Percentiles rank a stretch among this genome's conserved stretches.
Evolutionary conservation across 1,284 basidiomycete genomes (phyloP).

Genomic region (Austroboletus olivaceoglutinosus): DNA sequence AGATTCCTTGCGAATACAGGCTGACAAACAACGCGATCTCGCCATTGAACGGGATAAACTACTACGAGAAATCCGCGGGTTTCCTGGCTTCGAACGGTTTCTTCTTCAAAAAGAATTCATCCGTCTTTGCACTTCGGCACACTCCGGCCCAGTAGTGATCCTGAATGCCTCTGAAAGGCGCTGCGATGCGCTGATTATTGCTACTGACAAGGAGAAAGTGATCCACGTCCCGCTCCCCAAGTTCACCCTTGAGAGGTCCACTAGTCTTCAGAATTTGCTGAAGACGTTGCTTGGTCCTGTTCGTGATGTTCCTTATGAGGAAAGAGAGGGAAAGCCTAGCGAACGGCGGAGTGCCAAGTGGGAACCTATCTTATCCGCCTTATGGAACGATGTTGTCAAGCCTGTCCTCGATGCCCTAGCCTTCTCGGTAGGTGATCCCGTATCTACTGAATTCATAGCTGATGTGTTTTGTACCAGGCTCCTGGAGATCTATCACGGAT

Average conservation of each 20-base stretch:
- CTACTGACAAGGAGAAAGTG: not conserved
- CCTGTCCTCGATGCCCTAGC: not conserved
- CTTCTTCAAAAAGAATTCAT: not conserved
- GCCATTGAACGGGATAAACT: not conserved
- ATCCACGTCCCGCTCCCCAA: not conserved
- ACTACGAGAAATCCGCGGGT: not conserved
- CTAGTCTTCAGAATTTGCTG: not conserved
- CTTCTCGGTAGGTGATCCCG: not conserved
- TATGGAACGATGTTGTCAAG: not conserved
- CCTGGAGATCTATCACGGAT: not conserved
- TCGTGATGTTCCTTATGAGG: not conserved
- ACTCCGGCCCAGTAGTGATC: not conserved
- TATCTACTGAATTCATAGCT: not conserved
- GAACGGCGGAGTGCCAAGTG: not conserved
- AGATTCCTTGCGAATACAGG: not conserved
- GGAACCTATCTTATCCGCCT: not conserved
- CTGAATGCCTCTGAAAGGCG: not conserved
- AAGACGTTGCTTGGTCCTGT: not conserved
- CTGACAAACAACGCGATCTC: not conserved
- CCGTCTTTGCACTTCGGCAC: not conserved
- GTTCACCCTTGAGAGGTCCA: not conserved
- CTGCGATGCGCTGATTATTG: not conserved
- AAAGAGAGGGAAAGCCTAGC: too few species aligned
- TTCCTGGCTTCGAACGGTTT: not conserved
- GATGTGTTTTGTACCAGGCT: not conserved